A percentile compares a stretch with the other conserved stretches of the same genome.
These are phyloP conservation scores for Pluteus cervinus DNA, from an alignment of 768 basidiomycete species.

Conservation along the genomic window DNA sequence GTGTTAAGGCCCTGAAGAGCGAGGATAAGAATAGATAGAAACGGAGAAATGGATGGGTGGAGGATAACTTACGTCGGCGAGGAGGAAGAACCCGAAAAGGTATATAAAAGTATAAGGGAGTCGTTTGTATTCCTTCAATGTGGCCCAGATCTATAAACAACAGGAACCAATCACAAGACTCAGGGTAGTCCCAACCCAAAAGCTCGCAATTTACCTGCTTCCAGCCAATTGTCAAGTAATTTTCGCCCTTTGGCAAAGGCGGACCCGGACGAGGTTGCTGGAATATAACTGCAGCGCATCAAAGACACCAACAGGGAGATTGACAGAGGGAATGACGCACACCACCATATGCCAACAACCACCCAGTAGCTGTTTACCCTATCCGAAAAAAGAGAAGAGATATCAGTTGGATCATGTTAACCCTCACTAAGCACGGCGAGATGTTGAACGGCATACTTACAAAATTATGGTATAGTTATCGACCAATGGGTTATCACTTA, in stretches of 20 bases:
- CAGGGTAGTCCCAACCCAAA: too few relatives aligned
- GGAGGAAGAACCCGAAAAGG: constrained; percentile 68
- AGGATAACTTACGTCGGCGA: constrained; percentile 59
- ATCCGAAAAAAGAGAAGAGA: background rate
- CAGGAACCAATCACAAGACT: background rate
- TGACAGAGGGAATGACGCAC: constrained; percentile 31
- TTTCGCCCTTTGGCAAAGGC: constrained; percentile 66
- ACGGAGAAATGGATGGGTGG: background rate
- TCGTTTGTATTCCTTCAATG: constrained; percentile 65
- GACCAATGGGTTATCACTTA: constrained; percentile 49
- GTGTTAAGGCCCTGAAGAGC: constrained; percentile 70
- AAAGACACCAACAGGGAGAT: background rate
- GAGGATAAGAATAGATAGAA: too few relatives aligned
- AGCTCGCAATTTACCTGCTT: constrained; percentile 76
- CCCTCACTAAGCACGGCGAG: too few relatives aligned
- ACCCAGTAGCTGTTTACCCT: constrained; percentile 77
- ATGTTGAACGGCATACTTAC: too few relatives aligned
- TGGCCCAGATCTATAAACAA: constrained; percentile 59
- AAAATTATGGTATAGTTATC: constrained; percentile 71
- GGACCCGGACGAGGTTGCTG: constrained; percentile 81
- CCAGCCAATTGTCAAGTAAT: constrained; percentile 79
- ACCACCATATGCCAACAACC: constrained; percentile 81
- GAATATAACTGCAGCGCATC: constrained; percentile 52
- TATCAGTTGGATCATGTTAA: background rate
- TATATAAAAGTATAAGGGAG: constrained; percentile 81